phyloP scores from a whole-genome alignment of 768 basidiomycete species.

The Trametes sanguinea region DNA sequence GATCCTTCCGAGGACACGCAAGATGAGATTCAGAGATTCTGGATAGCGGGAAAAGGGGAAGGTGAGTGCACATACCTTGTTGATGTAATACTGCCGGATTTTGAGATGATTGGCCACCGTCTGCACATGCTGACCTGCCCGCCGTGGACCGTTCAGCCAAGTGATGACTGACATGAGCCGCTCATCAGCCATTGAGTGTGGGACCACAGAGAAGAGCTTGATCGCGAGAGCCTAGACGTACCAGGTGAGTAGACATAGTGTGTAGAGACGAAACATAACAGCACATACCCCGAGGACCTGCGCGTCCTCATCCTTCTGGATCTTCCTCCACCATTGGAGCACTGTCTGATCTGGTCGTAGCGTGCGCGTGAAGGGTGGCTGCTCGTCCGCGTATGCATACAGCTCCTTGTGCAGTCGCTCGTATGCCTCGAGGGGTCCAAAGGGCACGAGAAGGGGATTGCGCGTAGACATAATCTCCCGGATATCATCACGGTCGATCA shows the following conservation, averaged over 20 bases:
- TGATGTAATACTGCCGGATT: background rate
- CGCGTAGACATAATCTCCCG: background rate
- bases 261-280: background rate
- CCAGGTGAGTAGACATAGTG: background rate
- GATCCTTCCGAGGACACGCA: background rate
- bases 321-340: background rate
- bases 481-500: background rate
- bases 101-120: background rate
- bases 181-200: slow-evolving; percentile 2
- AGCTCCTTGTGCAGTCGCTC: background rate
- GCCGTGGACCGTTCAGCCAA: background rate
- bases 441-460: background rate
- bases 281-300: slow-evolving; percentile 1
- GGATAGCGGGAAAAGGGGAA: no score
- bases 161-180: background rate
- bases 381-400: background rate
- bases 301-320: background rate
- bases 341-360: background rate
- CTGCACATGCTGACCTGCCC: background rate
- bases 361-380: background rate
- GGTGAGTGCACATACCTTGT: background rate
- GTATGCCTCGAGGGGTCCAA: background rate
- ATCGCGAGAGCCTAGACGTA: background rate
- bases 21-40: background rate
- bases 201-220: background rate